Conservation (phyloP, 2,329 filamentous ascomycete genomes). For the Aspergillus pseudotamarii region DNA sequence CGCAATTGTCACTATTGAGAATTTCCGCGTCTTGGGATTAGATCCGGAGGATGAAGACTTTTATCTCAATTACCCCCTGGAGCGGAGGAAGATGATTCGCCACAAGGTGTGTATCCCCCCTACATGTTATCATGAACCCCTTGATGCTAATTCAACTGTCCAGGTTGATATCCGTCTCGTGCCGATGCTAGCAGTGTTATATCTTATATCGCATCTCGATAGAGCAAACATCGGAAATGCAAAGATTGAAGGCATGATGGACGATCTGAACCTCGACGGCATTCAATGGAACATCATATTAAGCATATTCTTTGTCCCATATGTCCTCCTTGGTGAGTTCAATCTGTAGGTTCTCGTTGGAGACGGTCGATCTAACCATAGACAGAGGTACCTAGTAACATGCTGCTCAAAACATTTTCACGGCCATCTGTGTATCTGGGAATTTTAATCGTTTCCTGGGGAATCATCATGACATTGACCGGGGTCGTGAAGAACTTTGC, state of each 20-base stretch:
- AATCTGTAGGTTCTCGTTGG: background rate
- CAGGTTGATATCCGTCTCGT: slow-evolving; percentile 23
- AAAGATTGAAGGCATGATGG: slow-evolving; percentile 26
- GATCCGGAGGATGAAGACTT: slow-evolving; percentile 33
- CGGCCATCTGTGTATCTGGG: slow-evolving; percentile 31
- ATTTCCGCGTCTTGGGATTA: slow-evolving; percentile 32
- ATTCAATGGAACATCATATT: slow-evolving; percentile 25
- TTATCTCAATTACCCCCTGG: slow-evolving; percentile 27
- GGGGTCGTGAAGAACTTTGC: slow-evolving; percentile 49
- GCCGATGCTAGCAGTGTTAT: slow-evolving; percentile 23
- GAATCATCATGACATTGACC: slow-evolving; percentile 53
- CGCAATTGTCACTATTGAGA: slow-evolving; percentile 27
- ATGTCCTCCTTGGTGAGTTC: slow-evolving; percentile 14
- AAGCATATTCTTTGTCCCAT: slow-evolving; percentile 19
- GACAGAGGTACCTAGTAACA: slow-evolving; percentile 23
- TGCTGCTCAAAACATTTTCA: slow-evolving; percentile 25
- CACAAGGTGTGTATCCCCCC: slow-evolving; percentile 12
- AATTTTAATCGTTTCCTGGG: slow-evolving; percentile 42
- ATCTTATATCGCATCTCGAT: slow-evolving; percentile 31
- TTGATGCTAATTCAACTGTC: background rate
- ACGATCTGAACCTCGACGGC: slow-evolving; percentile 23
- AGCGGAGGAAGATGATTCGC: slow-evolving; percentile 21
- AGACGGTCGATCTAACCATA: slow-evolving; percentile 5
- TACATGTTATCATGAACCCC: no score
- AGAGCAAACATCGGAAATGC: slow-evolving; percentile 34